A percentile compares a stretch with the other conserved stretches of the same genome.
phyloP scores from a whole-genome alignment of 306 rosid genomes.

The Aeschynomene evenia region DNA sequence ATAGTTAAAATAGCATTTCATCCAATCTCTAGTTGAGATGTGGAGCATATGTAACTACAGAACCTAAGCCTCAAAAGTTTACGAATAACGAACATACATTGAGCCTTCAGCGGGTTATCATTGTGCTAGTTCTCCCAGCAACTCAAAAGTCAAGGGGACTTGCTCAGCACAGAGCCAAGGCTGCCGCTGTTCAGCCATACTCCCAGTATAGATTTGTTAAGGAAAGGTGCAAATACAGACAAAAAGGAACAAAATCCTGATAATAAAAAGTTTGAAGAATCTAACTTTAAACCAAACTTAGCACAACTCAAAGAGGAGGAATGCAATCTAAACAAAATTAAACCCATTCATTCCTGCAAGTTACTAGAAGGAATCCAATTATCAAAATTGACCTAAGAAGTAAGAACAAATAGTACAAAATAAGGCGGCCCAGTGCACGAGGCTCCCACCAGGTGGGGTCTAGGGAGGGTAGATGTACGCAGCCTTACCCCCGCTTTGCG shows the following conservation, averaged over 20 bases:
- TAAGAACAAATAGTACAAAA: too few species aligned
- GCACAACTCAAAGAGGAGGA: not conserved
- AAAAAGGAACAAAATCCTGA: not conserved
- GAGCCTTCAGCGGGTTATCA: slow-evolving; percentile 12
- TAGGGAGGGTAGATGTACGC: too few species aligned
- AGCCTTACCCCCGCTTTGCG: too few species aligned
- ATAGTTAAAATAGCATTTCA: not conserved
- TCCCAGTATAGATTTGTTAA: not conserved
- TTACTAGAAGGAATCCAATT: not conserved
- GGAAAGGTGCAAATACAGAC: not conserved
- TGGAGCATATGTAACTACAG: not conserved
- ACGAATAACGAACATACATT: slow-evolving; percentile 16
- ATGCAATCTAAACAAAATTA: not conserved
- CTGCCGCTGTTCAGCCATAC: not conserved
- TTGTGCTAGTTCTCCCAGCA: slow-evolving; percentile 12
- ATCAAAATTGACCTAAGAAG: not conserved
- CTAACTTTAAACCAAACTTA: not conserved
- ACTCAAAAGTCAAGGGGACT: not conserved
- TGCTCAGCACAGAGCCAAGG: slow-evolving; percentile 14
- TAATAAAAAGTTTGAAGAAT: not conserved
- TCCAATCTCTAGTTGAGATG: not conserved
- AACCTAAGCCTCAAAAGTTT: not conserved
- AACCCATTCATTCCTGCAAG: not conserved
- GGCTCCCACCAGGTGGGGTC: too few species aligned
- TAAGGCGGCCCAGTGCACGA: too few species aligned